Evolutionary conservation across 768 basidiomycete genomes (phyloP), one percentile per base, ranked within the genome.

Genomic region (Lactarius trivialis): DNA sequence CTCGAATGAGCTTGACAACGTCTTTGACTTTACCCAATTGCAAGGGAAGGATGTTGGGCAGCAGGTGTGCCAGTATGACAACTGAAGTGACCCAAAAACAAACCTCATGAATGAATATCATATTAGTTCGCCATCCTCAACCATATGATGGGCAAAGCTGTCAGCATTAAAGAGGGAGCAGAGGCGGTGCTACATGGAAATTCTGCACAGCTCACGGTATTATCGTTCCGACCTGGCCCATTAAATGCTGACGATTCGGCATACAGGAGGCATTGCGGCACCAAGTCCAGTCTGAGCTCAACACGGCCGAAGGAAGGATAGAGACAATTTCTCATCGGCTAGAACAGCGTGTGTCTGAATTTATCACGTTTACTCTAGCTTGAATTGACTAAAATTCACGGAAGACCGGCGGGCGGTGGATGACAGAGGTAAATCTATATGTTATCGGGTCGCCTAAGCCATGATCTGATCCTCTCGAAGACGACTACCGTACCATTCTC

Each of bases 401-500:
- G 36, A 61, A 67, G 66, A 65, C 34, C 66, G 64, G 43, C 55
- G 60, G 60, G 17, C 58, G 53, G 55, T 55, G 7, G 66, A 67
- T 48, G 66, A 67, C 45, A 65, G 60, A 65, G 66, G 66, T 65
- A 49, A n/a, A 34, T 33, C 7, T 4, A 37, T 30, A 6, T 14
- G 5, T 30, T 24, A 30, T 39, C 28, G 7, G 53, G 28, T 48
- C 45, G 34, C 54, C 24, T 17, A 14, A 30, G 17, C 30, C 11
- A 15, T 14, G 36, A 36, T 30, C 24, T 21, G 28, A 65, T 28
- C 7, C 4, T 43, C 36, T 51, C 33, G 36, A 61, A 81, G 91
- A 91, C 63, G 89, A 91, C 71, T 91, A 88, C 69, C 83, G 84
- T 26, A 86, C 86, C 4, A 81, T 83, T 12, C 76, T 91, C 62